These are phyloP conservation scores for Vaccinium corymbosum DNA, from an alignment of 148 eudicot genomes.

Conservation along the genomic window DNA sequence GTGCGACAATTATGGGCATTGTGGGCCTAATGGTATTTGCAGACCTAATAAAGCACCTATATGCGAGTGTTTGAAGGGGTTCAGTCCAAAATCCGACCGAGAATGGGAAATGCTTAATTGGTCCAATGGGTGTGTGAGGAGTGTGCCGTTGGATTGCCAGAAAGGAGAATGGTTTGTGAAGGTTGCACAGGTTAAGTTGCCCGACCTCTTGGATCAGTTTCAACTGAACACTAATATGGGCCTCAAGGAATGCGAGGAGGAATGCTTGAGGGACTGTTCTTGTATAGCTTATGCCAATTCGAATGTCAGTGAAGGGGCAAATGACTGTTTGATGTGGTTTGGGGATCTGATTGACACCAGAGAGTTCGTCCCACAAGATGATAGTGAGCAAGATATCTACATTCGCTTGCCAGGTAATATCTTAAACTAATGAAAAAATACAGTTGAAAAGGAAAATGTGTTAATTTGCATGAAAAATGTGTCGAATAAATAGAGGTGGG, in stretches of 20 bases:
- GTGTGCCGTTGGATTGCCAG: slow-evolving; percentile 6
- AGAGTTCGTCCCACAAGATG: neutral
- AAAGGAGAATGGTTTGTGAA: slow-evolving; percentile 11
- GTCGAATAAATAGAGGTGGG: neutral
- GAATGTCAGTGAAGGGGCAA: slow-evolving; percentile 6
- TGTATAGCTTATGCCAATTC: slow-evolving; percentile 20
- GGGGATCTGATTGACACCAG: slow-evolving; percentile 15
- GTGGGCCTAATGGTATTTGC: slow-evolving; percentile 28
- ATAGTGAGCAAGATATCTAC: slow-evolving; percentile 12
- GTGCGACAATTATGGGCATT: slow-evolving; percentile 22
- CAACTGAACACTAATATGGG: neutral
- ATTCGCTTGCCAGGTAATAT: slow-evolving; percentile 4
- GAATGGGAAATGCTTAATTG: slow-evolving; percentile 24
- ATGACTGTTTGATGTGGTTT: slow-evolving; percentile 22
- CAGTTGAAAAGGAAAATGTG: neutral
- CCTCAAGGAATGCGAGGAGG: slow-evolving; percentile 11
- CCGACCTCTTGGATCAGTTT: slow-evolving; percentile 2
- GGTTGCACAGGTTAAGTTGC: slow-evolving; percentile 8
- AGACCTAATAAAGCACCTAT: slow-evolving; percentile 6
- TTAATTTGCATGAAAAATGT: neutral
- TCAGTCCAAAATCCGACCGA: slow-evolving; percentile 11
- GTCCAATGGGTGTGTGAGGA: slow-evolving; percentile 25
- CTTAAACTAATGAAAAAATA: neutral
- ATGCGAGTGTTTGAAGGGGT: slow-evolving; percentile 27
- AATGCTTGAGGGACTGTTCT: slow-evolving; percentile 18